Percentiles rank a stretch among this genome's conserved stretches.
phyloP scores from a whole-genome alignment of 164 flowering plant species.

The Akebia trifoliata region DNA sequence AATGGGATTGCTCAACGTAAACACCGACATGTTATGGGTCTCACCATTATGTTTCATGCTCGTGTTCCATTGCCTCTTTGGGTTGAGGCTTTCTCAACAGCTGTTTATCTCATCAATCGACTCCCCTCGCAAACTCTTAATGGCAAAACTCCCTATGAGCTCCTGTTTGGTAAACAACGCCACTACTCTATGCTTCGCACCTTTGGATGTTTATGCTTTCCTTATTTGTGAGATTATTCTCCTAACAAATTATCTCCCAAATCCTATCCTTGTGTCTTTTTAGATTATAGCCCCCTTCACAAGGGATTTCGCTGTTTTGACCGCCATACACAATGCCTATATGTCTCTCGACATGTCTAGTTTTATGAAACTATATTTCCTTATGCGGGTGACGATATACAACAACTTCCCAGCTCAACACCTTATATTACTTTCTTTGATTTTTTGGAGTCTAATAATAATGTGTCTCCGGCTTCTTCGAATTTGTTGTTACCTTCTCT shows the following conservation, averaged over 20 bases:
- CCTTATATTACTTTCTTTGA: no score
- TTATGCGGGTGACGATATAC: no score
- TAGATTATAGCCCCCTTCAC: neutral
- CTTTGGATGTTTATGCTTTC: neutral
- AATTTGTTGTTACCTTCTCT: no score
- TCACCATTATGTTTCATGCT: neutral
- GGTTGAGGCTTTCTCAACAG: neutral
- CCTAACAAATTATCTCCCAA: neutral
- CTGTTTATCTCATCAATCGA: neutral
- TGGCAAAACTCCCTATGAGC: neutral
- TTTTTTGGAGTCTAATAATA: no score
- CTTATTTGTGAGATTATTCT: neutral
- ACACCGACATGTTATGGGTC: neutral
- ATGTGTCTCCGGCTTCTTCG: no score
- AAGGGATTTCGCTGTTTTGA: neutral
- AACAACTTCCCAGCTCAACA: no score
- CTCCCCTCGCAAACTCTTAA: neutral
- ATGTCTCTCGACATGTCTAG: neutral
- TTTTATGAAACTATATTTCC: neutral
- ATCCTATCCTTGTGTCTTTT: neutral
- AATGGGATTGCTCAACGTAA: neutral
- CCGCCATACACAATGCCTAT: neutral
- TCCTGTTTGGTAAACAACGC: neutral
- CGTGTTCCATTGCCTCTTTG: neutral
- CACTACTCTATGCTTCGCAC: neutral